Evolutionary conservation across 345 rosid genomes (phyloP).

Genomic region (Orychophragmus violaceus): DNA sequence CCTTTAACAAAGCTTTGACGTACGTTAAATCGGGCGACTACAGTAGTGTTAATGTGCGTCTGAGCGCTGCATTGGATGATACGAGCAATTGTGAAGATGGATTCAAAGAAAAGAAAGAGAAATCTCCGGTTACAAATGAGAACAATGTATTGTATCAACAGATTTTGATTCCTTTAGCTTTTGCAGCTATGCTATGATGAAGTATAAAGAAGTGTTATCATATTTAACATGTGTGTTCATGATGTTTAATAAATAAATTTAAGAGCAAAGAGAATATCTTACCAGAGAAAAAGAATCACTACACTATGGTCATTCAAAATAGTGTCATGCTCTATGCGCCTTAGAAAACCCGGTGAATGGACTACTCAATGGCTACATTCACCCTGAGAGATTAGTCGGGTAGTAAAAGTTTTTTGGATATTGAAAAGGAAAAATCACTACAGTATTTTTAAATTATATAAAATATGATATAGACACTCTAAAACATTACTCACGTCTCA

Average conservation of each 20-base stretch:
- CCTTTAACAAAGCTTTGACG: not conserved
- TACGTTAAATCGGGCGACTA: not conserved
- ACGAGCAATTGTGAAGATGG: not conserved
- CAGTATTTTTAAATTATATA: not conserved
- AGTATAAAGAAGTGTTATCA: not conserved
- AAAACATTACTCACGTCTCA: too few species aligned
- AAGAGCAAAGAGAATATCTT: not conserved
- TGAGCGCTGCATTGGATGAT: not conserved
- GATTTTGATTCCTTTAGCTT: conserved; percentile 36
- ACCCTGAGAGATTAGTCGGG: too few species aligned
- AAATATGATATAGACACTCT: not conserved
- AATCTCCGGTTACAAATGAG: conserved; percentile 27
- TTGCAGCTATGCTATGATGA: conserved; percentile 30
- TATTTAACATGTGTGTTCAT: not conserved
- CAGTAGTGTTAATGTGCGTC: too few species aligned
- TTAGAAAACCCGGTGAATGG: too few species aligned
- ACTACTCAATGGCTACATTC: too few species aligned
- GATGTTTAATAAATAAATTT: not conserved
- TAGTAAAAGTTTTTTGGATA: too few species aligned
- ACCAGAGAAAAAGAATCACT: not conserved
- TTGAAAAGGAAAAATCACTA: not conserved
- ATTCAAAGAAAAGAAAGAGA: not conserved
- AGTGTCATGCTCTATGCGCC: too few species aligned
- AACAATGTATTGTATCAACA: conserved; percentile 27
- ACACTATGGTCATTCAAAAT: too few species aligned